These are phyloP conservation scores for Ilyonectria mors-panacis DNA, from an alignment of 2,329 filamentous ascomycete species.

Conservation along the genomic window DNA sequence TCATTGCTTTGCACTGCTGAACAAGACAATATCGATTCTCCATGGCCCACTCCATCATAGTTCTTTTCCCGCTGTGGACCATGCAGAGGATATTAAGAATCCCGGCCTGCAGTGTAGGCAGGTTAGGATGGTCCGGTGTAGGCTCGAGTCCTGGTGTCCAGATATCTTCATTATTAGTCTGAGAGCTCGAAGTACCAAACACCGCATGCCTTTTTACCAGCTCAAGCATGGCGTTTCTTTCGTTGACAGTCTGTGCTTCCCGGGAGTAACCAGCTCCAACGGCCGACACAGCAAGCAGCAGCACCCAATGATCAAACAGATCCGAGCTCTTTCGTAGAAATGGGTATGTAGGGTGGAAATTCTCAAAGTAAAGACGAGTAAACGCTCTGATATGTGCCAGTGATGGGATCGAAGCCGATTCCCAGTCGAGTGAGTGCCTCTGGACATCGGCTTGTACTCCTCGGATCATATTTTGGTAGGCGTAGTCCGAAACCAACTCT, in stretches of 20 bases:
- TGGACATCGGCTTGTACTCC: not conserved
- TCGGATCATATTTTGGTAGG: constrained; percentile 4
- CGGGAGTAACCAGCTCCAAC: not conserved
- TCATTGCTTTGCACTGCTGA: not conserved
- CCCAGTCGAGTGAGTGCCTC: not conserved
- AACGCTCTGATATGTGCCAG: constrained; percentile 26
- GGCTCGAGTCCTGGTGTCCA: not conserved
- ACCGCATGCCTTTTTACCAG: not conserved
- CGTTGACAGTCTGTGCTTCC: not conserved
- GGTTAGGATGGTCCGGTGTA: not conserved
- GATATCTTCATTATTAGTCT: not conserved
- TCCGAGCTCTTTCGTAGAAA: constrained; percentile 22
- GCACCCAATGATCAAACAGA: not conserved
- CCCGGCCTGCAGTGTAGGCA: not conserved
- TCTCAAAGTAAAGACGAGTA: constrained; percentile 32
- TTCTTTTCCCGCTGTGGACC: constrained; percentile 2
- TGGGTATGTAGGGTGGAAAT: constrained; percentile 36
- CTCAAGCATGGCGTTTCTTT: not conserved
- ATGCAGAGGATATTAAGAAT: constrained; percentile 6
- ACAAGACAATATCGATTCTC: not conserved
- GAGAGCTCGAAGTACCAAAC: not conserved
- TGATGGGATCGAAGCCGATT: constrained; percentile 12
- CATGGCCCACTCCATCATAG: not conserved
- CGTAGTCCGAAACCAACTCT: not conserved
- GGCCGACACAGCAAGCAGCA: constrained; percentile 13